Base-by-base conservation (phyloP, 2,329 filamentous ascomycete genomes). In the Xylaria sp. region DNA sequence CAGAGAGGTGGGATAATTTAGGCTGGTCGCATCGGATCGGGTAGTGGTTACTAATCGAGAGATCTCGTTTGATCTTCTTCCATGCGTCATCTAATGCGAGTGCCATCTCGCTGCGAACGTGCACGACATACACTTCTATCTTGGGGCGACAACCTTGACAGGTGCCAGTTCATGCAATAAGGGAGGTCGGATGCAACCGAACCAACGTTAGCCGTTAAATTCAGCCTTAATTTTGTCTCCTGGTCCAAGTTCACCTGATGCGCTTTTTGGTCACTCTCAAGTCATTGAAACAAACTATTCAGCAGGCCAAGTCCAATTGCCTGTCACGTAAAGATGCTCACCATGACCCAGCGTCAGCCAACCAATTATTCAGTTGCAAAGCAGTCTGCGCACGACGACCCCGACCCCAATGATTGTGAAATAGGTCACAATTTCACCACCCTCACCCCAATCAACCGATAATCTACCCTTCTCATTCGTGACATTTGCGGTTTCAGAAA, bases 11-110 rank as follows among this genome's bases (percentile, higher is more conserved):
- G 25, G 2, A 20, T 25, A 20, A 31, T 65, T 62, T 69, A 69
- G 66, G 56, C 66, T 69, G 44, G 31, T 61, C 51, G 62, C 62
- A 46, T 65, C 41, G 37, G 13, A 41, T 55, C 15, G 50, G 41
- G 56, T 39, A 50, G 23, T 18, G 51, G 13, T 25, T 34, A 66
- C 6, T 48, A 39, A 56, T 44, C 55, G 46, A 37, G 46, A 23
- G 51, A 37, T 63, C 23, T 34, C 31, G 67, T 70, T 59, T 70
- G 69, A 70, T 68, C 65, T 63, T 63, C 65, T 67, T 46, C 65
- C 41, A 23, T 54, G 61, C 62, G 55, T 69, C 34, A 63, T 58
- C 65, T 56, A 34, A 67, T 50, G 61, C 65, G 62, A 67, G n/a
- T n/a, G n/a, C n/a, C 28, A 54, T 63, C 46, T 48, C n/a, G 31